Evolutionary conservation across 257 asterid species (phyloP), one percentile per base, ranked within the genome.

Genomic region (Asclepias syriaca): DNA sequence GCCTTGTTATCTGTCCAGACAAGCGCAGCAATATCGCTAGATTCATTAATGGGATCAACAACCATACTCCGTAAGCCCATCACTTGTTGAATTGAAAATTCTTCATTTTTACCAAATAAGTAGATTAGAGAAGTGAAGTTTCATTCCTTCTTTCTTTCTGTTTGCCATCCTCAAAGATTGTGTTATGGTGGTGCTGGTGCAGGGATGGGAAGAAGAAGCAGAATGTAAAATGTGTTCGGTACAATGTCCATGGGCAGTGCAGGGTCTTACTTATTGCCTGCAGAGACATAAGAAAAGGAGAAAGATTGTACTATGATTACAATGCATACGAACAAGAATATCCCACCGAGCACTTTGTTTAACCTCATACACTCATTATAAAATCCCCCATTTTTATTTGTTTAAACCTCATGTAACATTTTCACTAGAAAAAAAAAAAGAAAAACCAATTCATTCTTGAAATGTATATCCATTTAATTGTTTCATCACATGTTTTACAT

Each of bases 31-130:
- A 91, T 72, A 92, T 94, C 58, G 99, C 99, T 69, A 87, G 98
- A 29, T 91, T 94, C 77, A 84, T 94, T 75, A 94, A 86, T 68
- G 99, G 99, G 78, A 91, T 94, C 86, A 94, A 95, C 89, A 95
- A 95, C 80, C 91, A 95, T 66, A 75, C 90, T 19, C 81, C 74
- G 98, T 92, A 88, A 2, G 96, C 83, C 24, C 68, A 45, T 39
- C 39, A 43, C n/a, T 43, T n/a, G 8, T 43, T 10, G 56, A 65
- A 24, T 43, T 10, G 56, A 65, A 24, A 34, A 34, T 34, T 5
- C 34, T 65, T 32, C 48, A 5, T 43, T 43, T 43, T 6, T 0
- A 43, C 48, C 2, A 43, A 43, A 34, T 34, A 34, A 4, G 1
- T 24, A 24, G 8, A 65, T 19, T 19, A 65, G 69, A 65, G 10